Percentiles rank a stretch among this genome's conserved stretches.
Conservation (phyloP, 441 rosid species). For the Breynia disticha region DNA sequence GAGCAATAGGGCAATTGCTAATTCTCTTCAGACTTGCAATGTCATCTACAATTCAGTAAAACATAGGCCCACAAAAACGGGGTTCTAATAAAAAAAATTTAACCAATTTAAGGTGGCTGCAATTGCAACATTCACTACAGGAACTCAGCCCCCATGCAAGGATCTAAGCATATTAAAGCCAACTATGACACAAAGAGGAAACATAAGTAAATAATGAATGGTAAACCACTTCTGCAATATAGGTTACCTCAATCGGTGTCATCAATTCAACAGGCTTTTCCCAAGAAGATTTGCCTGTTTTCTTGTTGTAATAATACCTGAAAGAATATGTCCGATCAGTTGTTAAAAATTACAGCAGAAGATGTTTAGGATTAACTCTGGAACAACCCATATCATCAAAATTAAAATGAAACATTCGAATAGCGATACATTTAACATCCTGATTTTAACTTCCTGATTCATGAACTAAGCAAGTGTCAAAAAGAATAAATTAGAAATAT, state of each 20-base stretch:
- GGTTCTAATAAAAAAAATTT: slow-evolving; percentile 25
- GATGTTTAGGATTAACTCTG: too few species aligned
- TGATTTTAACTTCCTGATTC: not conserved
- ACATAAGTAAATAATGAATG: slow-evolving; percentile 6
- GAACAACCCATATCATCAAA: too few species aligned
- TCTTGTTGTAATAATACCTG: slow-evolving; percentile 96
- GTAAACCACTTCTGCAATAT: slow-evolving; percentile 6
- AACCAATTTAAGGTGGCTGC: slow-evolving; percentile 18
- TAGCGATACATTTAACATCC: not conserved
- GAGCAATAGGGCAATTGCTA: slow-evolving; percentile 37
- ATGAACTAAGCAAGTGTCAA: not conserved
- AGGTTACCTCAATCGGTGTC: slow-evolving; percentile 93
- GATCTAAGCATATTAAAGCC: slow-evolving; percentile 9
- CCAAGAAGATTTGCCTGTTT: slow-evolving; percentile 91
- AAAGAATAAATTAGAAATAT: slow-evolving; percentile 3
- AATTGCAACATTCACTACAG: slow-evolving; percentile 22
- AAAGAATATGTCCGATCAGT: slow-evolving; percentile 6
- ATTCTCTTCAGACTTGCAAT: slow-evolving; percentile 38
- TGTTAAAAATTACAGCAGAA: slow-evolving; percentile 1
- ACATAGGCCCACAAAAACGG: slow-evolving; percentile 30
- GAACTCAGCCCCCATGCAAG: slow-evolving; percentile 10
- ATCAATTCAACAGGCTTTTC: slow-evolving; percentile 95
- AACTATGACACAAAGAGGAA: slow-evolving; percentile 5
- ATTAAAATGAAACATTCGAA: not conserved
- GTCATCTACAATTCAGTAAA: slow-evolving; percentile 35